Evolutionary conservation across 2,329 filamentous ascomycete species (phyloP), one percentile per base, ranked within the genome.

Genomic region (Epichloe gansuensis): DNA sequence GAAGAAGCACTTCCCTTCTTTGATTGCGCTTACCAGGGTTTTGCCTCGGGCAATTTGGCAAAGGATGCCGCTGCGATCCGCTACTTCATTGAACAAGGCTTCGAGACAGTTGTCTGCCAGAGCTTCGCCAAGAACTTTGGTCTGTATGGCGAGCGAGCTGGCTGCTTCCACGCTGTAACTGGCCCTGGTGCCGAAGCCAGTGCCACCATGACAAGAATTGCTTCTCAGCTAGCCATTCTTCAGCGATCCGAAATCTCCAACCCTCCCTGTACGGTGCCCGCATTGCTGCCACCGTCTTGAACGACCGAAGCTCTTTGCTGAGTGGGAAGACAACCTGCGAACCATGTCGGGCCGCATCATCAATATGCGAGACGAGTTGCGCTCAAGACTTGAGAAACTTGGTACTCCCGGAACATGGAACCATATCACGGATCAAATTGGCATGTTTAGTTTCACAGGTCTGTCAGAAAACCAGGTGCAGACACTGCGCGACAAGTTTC

Each of bases 91-190:
- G 85, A 91, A 65, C 85, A 94, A 68, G 91, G 91, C 58, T 93
- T 95, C 70, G 86, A 90, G 71, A 82, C 95, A 50, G 81, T 88
- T 58, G 80, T 97, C 55, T 88, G 88, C 57, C 91, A 97, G 76
- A 91, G 86, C 56, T 97, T 97, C 69, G 91, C 91, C 68, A 97
- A 97, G 83, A 95, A 94, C 72, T 95, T 97, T 67, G 93, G 93
- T 59, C 80, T 98, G 39, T 98, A 98, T 68, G 91, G 93, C 62
- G 88, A 98, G 78, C 88, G 93, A 60, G 91, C 91, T 4, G 93
- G 93, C 52, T 93, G 88, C 71, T 95, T 98, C 81, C 93, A 98
- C 72, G 90, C 91, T 65, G 83, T 98, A 55, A 86, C 90, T 1
- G 75, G 82, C 0, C 84, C 90, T 0, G 78, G 78, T 1, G 58